Base-by-base conservation (phyloP, 2,329 filamentous ascomycete genomes). In the Leptographium lundbergii region DNA sequence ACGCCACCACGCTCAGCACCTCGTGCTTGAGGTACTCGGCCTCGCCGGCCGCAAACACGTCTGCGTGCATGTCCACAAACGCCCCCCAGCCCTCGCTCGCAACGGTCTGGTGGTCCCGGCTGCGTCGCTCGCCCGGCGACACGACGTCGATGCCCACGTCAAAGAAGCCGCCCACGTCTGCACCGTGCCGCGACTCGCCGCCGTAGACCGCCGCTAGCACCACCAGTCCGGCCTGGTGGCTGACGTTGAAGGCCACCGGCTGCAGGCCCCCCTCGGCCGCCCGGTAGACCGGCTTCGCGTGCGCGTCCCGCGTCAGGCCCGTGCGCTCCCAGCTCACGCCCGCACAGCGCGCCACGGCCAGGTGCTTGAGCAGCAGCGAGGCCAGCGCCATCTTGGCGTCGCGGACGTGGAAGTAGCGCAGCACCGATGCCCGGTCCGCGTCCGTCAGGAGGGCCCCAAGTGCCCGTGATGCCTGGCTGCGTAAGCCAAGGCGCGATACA, bases 101-200 rank as follows among this genome's bases (percentile, higher is more conserved):
- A 57, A 90, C 76, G 54, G 81, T 76, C n/a, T 73, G 68, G 45
- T 77, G 76, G 70, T 88, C 83, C 24, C 79, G 80, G n/a, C 74
- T 74, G 57, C 82, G 78, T 32, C 88, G 78, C 74, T 92, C 88
- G 59, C 79, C 77, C 1, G 86, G 83, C 68, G 86, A 89, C 4
- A 91, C 87, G n/a, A 92, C 76, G 69, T 92, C 88, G 3, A 87
- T 80, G 53, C 88, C 88, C 0, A 90, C 77, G 53, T 86, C 72
- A 24, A 72, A 66, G 57, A 67, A n/a, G 56, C 59, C 59, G 47
- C 59, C 62, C 1, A 34, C 32, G n/a, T 45, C 61, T 6, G 61
- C 64, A 56, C 85, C 71, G 24, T 70, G 22, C 6, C 84, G 84
- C 19, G 86, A 39, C 19, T 61, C 65, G 65, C 71, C 70, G 24